Percentiles rank a stretch among this genome's conserved stretches.
These are phyloP conservation scores for Neospora caninum DNA, from an alignment of 169 alveolate genomes.

Conservation along the genomic window DNA sequence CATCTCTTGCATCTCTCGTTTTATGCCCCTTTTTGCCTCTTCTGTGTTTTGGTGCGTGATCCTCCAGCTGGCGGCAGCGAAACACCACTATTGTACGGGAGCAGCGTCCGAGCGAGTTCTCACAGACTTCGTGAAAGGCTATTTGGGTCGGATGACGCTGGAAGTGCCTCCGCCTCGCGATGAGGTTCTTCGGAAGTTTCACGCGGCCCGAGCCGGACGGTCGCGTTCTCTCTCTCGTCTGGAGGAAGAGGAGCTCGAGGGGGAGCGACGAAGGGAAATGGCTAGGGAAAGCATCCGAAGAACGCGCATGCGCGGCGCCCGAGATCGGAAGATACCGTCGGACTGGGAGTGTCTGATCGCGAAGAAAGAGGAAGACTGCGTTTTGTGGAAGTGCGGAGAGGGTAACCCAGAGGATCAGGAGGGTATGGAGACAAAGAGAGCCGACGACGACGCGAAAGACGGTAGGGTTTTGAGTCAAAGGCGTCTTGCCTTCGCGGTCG, in stretches of 20 bases:
- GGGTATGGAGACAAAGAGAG: no score
- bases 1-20: no score
- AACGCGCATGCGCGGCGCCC: not conserved
- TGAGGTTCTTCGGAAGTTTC: not conserved
- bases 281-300: not conserved
- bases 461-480: no score
- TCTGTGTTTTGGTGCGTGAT: not conserved
- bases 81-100: slow-evolving; percentile 73
- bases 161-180: slow-evolving; percentile 77
- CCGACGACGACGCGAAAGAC: no score
- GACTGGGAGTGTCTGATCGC: slow-evolving; percentile 6
- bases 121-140: slow-evolving; percentile 80
- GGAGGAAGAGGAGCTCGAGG: not conserved
- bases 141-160: slow-evolving; percentile 79
- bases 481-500: no score
- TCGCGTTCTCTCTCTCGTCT: not conserved
- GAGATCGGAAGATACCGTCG: not conserved
- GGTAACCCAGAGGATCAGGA: not conserved
- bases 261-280: not conserved
- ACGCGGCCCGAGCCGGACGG: not conserved
- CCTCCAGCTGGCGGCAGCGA: slow-evolving; percentile 72
- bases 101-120: slow-evolving; percentile 82
- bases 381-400: not conserved
- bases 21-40: not conserved
- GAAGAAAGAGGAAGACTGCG: not conserved